phyloP scores from a whole-genome alignment of 495 filamentous ascomycete species.

The Aeminium ludgeri region DNA sequence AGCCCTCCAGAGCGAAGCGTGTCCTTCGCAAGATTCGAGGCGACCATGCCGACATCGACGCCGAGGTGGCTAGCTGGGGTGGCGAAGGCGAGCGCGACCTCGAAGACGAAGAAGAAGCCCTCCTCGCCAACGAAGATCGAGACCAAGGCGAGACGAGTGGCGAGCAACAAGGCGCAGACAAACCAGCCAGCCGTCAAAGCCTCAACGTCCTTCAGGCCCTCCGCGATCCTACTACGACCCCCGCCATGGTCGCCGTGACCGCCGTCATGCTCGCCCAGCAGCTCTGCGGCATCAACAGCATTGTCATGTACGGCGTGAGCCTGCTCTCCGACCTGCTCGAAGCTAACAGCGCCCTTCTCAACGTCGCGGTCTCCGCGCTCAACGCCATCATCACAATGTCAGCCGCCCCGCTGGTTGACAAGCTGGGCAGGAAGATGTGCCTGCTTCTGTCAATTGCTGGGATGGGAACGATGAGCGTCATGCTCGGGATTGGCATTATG shows the following conservation, averaged over 20 bases:
- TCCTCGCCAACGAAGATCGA: constrained; percentile 19
- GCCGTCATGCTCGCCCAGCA: constrained; percentile 90
- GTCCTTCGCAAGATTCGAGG: constrained; percentile 62
- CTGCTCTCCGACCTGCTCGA: constrained; percentile 63
- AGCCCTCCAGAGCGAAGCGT: constrained; percentile 41
- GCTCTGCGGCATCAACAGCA: constrained; percentile 67
- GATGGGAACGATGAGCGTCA: constrained; percentile 59
- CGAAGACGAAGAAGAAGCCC: constrained; percentile 24
- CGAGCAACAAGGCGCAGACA: neutral
- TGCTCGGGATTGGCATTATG: constrained; percentile 60
- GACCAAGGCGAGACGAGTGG: neutral
- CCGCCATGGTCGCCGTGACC: constrained; percentile 68
- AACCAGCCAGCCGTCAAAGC: neutral
- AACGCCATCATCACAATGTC: constrained; percentile 69
- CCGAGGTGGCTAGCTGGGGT: constrained; percentile 48
- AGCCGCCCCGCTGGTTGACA: constrained; percentile 71
- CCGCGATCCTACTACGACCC: constrained; percentile 46
- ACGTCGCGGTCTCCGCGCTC: constrained; percentile 67
- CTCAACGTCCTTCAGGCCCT: constrained; percentile 53
- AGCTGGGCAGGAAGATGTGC: constrained; percentile 67
- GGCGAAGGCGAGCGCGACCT: constrained; percentile 8
- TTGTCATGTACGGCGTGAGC: constrained; percentile 95
- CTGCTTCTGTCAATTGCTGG: constrained; percentile 65
- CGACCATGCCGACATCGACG: constrained; percentile 45
- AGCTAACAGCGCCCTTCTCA: constrained; percentile 57